Base-by-base conservation (phyloP, 257 asterid genomes). In the Echium plantagineum region DNA sequence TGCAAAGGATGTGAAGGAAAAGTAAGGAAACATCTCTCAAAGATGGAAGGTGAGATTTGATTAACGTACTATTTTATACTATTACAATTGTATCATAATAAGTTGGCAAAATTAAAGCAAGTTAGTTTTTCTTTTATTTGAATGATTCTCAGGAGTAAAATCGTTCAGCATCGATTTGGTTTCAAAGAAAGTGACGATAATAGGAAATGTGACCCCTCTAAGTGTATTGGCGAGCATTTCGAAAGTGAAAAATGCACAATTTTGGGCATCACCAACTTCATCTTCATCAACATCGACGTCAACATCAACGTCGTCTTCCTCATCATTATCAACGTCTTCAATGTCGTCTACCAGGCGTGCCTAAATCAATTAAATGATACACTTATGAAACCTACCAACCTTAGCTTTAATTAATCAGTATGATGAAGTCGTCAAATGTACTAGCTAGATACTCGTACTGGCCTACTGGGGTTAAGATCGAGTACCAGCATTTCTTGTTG, bases 1-100 rank as follows among this genome's bases (percentile, higher is more conserved):
- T 90, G 97, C 87, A 90, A 83, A 75, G 97, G 97, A 0, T 90
- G 97, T 68, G 97, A 87, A 71, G 91, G 91, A 24, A 90, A 87
- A 74, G 76, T 90, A 32, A 81, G 89, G 66, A 90, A 87, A 73
- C 85, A 87, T 56, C 81, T 90, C 31, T 74, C 96, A 65, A 90
- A 81, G 75, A 87, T 90, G 96, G 94, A 87, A 87, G 97, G 97
- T 75, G 71, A 72, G 66, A n/a, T n/a, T n/a, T n/a, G n/a, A n/a
- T n/a, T n/a, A n/a, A n/a, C n/a, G n/a, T n/a, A n/a, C n/a, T n/a
- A n/a, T n/a, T n/a, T n/a, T n/a, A n/a, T n/a, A n/a, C n/a, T n/a
- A n/a, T n/a, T n/a, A n/a, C n/a, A n/a, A n/a, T n/a, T n/a, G n/a
- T n/a, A n/a, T n/a, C n/a, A n/a, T n/a, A n/a, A n/a, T n/a, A n/a